phyloP scores from a whole-genome alignment of 179 eudicot genomes.

The Sideroxylon spinosum region DNA sequence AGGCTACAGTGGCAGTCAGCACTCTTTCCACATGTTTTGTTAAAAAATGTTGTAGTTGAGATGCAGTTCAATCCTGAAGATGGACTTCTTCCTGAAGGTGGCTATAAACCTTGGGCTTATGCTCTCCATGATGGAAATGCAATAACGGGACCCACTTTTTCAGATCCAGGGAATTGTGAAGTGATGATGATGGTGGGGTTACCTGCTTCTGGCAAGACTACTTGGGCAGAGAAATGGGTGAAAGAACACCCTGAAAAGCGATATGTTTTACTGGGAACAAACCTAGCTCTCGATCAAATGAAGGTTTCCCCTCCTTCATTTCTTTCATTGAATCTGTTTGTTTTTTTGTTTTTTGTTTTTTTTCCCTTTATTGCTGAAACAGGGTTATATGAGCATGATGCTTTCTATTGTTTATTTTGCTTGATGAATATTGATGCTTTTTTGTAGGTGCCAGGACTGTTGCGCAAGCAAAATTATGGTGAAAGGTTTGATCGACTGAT shows the following conservation, averaged over 20 bases:
- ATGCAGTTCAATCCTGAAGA: slow-evolving; percentile 58
- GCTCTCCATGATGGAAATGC: slow-evolving; percentile 46
- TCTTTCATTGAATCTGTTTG: too few species aligned
- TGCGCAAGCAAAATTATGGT: slow-evolving; percentile 47
- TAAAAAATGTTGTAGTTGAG: slow-evolving; percentile 65
- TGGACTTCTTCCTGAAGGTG: slow-evolving; percentile 53
- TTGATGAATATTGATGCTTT: background rate
- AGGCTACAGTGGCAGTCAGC: slow-evolving; percentile 43
- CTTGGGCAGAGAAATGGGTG: slow-evolving; percentile 70
- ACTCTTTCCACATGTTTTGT: slow-evolving; percentile 61
- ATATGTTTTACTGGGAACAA: slow-evolving; percentile 65
- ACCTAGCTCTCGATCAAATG: slow-evolving; percentile 62
- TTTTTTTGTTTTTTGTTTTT: background rate
- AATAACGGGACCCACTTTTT: slow-evolving; percentile 43
- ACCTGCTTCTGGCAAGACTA: slow-evolving; percentile 72
- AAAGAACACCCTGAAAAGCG: slow-evolving; percentile 60
- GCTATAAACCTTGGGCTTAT: slow-evolving; percentile 62
- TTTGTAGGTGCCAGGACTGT: slow-evolving; percentile 54
- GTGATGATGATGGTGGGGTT: slow-evolving; percentile 76
- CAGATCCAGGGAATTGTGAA: slow-evolving; percentile 42
- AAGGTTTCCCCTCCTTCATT: slow-evolving; percentile 37
- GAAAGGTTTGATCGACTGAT: slow-evolving; percentile 56
- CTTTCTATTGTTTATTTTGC: background rate
- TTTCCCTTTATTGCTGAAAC: background rate
- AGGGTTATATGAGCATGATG: background rate